A percentile compares a stretch with the other conserved stretches of the same genome.
Conservation (phyloP, 2,329 filamentous ascomycete species). For the Tolypocladium endophyticum region DNA sequence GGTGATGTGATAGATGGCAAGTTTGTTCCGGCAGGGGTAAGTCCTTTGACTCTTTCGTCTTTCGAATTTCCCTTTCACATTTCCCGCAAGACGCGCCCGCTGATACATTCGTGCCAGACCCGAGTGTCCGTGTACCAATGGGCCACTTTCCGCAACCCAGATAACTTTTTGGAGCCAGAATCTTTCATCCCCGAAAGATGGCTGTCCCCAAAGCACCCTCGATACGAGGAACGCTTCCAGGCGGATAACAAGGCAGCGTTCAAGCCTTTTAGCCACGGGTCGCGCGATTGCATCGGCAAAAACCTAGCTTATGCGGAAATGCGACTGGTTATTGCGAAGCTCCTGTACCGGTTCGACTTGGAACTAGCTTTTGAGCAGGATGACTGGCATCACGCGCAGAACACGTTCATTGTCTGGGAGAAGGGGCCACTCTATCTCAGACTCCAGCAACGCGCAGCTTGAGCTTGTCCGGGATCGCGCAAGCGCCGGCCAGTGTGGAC, state of each 20-base stretch:
- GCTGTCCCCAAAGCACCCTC: slow-evolving; percentile 11
- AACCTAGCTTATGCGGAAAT: slow-evolving; percentile 36
- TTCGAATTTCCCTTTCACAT: no score
- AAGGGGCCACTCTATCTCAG: slow-evolving; percentile 1
- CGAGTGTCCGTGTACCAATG: slow-evolving; percentile 31
- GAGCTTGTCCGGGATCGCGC: background rate
- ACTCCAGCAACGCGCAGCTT: background rate
- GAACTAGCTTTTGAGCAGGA: slow-evolving; percentile 4
- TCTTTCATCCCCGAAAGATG: slow-evolving; percentile 38
- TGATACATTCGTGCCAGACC: slow-evolving; percentile 18
- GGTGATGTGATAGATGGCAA: slow-evolving; percentile 21
- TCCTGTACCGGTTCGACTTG: slow-evolving; percentile 36
- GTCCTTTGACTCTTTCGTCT: slow-evolving; percentile 2
- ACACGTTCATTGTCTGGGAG: background rate
- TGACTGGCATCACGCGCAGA: background rate
- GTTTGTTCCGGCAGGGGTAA: slow-evolving; percentile 23
- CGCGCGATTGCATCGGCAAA: slow-evolving; percentile 29
- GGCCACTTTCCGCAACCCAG: slow-evolving; percentile 30
- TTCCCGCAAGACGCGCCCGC: background rate
- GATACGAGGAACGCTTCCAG: slow-evolving; percentile 25
- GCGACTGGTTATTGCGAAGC: slow-evolving; percentile 31
- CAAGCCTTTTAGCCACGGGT: slow-evolving; percentile 27
- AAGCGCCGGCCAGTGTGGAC: no score
- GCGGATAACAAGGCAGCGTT: slow-evolving; percentile 25
- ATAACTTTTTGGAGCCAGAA: slow-evolving; percentile 33